Conservation (phyloP, 2,329 filamentous ascomycete genomes). For the Paecilomyces sp. region DNA sequence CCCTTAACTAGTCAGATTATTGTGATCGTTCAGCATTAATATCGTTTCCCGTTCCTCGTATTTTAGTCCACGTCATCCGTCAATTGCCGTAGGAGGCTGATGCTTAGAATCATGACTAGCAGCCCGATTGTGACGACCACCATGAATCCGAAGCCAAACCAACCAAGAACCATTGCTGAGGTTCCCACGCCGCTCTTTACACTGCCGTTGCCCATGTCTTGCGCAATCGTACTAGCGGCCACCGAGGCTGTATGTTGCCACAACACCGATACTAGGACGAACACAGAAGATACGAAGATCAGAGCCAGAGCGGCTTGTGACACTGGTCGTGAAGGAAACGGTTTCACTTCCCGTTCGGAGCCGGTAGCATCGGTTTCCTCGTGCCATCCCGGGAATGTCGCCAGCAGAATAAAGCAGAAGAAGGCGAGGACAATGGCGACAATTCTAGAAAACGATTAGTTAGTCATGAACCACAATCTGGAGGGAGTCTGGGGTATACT, state of each 20-base stretch:
- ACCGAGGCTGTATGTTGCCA: slow-evolving; percentile 85
- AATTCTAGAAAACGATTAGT: slow-evolving; percentile 53
- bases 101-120: slow-evolving; percentile 94
- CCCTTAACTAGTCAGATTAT: background rate
- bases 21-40: background rate
- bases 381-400: slow-evolving; percentile 96
- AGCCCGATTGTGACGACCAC: slow-evolving; percentile 94
- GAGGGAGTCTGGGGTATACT: slow-evolving; percentile 28
- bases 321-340: slow-evolving; percentile 85
- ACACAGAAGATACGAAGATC: slow-evolving; percentile 67
- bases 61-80: slow-evolving; percentile 33
- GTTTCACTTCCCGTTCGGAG: slow-evolving; percentile 83
- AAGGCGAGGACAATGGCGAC: slow-evolving; percentile 97
- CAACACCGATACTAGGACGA: slow-evolving; percentile 57
- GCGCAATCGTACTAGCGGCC: slow-evolving; percentile 84
- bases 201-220: slow-evolving; percentile 85
- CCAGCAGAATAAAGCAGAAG: slow-evolving; percentile 87
- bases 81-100: slow-evolving; percentile 64
- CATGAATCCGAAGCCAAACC: slow-evolving; percentile 90
- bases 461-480: slow-evolving; percentile 5
- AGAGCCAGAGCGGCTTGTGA: slow-evolving; percentile 89
- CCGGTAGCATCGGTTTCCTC: slow-evolving; percentile 76
- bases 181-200: slow-evolving; percentile 85
- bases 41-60: background rate
- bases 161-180: slow-evolving; percentile 91